Evolutionary conservation across 2,329 filamentous ascomycete genomes (phyloP), one percentile per base, ranked within the genome.

Genomic region (Diplodia mutila): DNA sequence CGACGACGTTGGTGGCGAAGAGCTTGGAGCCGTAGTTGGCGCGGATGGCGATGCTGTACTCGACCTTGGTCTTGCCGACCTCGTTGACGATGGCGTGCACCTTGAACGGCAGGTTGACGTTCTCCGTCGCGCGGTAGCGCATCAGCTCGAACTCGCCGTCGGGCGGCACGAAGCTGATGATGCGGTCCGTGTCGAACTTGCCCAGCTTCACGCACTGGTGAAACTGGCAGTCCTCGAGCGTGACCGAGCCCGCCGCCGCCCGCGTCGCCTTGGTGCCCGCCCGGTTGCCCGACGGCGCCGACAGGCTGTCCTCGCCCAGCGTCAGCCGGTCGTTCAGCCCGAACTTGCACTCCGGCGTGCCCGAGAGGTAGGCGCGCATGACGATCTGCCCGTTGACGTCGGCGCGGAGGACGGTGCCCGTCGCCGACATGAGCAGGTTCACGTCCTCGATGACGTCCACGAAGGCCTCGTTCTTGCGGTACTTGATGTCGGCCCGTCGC

Each of bases 361-460:
- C 95, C 23, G 92, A 92, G 29, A 99, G 89, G 77, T 99, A 99
- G 69, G 95, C 95, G 74, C 95, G 93, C 95, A 99, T 99, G 75
- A 99, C 88, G 75, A 99, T 99, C 78, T 98, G 94, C 63, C 95
- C 95, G 63, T 93, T 97, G 65, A 99, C 95, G 75, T 99, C 95
- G 70, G 95, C 95, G 71, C 95, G 91, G 14, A 99, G 87, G 32
- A 99, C 93, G 25, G 94, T 94, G 34, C 95, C 95, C 0, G 93
- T 95, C 6, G 95, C 95, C n/a, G 94, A 98, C 91, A 99, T 97
- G 76, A 99, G 90, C 68, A 99, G 87, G 80, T 99, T 99, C 75
- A 99, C 94, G 76, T 99, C 95, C 81, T 99, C 95, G 75, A 99
- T 99, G 21, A 99, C 95, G 80, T 99, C 95, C 73, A 99, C 95